Conservation (phyloP, 306 rosid species). For the Inga leiocalycina region DNA sequence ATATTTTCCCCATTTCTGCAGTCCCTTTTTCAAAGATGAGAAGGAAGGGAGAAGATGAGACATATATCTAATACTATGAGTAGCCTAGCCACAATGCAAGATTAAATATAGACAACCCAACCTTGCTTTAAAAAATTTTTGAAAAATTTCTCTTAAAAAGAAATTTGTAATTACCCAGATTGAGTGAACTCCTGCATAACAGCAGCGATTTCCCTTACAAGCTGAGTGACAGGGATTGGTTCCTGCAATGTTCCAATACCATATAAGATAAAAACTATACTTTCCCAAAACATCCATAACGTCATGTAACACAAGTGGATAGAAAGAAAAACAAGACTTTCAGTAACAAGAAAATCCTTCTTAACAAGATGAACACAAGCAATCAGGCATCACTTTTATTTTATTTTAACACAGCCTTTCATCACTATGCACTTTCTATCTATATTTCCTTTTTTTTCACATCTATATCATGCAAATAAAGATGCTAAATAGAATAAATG, state of each 20-base stretch:
- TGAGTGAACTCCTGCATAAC: conserved; percentile 99
- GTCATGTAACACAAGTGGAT: conserved; percentile 27
- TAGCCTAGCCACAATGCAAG: conserved; percentile 6
- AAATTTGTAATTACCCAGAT: conserved; percentile 69
- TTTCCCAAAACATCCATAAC: not conserved
- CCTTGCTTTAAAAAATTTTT: not conserved
- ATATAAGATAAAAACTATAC: conserved; percentile 1
- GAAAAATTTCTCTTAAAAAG: not conserved
- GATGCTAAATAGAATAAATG: not conserved
- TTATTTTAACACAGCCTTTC: conserved; percentile 16
- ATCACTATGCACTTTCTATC: not conserved
- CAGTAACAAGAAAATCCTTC: not conserved
- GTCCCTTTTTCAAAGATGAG: not conserved
- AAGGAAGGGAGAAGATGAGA: not conserved
- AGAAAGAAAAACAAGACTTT: conserved; percentile 7
- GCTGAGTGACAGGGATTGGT: conserved; percentile 95
- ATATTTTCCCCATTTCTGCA: not conserved
- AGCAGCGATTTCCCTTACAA: conserved; percentile 95
- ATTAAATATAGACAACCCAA: not conserved
- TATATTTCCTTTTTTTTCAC: not conserved
- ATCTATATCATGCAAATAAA: not conserved
- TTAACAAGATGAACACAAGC: not conserved
- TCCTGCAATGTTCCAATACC: conserved; percentile 55
- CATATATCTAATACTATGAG: not conserved
- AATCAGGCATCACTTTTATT: not conserved